Conservation (phyloP, 2,329 filamentous ascomycete genomes). For the Zymoseptoria ardabiliae region DNA sequence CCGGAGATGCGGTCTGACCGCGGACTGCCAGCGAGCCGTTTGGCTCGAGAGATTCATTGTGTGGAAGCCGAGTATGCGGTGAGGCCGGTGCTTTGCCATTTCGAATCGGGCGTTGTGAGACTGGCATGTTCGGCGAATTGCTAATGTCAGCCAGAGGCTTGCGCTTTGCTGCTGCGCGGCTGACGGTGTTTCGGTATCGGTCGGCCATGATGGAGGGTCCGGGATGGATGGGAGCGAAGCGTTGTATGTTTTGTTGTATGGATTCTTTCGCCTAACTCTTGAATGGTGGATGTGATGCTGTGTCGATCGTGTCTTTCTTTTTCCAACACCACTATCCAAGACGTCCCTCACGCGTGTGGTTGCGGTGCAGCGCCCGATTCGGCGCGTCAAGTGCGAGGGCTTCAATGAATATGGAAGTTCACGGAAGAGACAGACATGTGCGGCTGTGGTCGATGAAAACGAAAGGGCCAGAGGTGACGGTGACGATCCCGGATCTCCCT, state of each 20-base stretch:
- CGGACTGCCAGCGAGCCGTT: slow-evolving; percentile 39
- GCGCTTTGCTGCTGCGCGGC: slow-evolving; percentile 17
- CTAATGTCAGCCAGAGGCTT: slow-evolving; percentile 26
- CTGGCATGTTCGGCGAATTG: slow-evolving; percentile 24
- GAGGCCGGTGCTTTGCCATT: slow-evolving; percentile 10
- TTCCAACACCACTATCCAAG: slow-evolving; percentile 13
- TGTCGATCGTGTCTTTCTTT: slow-evolving; percentile 4
- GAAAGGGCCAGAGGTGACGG: not conserved
- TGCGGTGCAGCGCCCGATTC: not conserved
- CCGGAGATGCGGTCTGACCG: slow-evolving; percentile 31
- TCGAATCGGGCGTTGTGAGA: slow-evolving; percentile 10
- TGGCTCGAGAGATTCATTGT: slow-evolving; percentile 39
- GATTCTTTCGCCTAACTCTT: slow-evolving; percentile 5
- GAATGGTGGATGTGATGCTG: slow-evolving; percentile 9
- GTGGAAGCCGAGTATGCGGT: slow-evolving; percentile 26
- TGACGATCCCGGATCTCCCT: not conserved
- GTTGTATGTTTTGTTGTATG: slow-evolving; percentile 3
- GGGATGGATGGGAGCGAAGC: not conserved
- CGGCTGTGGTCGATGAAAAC: not conserved
- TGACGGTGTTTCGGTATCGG: slow-evolving; percentile 18
- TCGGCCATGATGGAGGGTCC: slow-evolving; percentile 23
- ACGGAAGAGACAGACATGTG: slow-evolving; percentile 3
- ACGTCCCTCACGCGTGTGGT: slow-evolving; percentile 2
- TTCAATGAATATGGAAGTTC: slow-evolving; percentile 18
- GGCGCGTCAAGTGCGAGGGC: slow-evolving; percentile 2